Conservation (phyloP, 176 grass and related monocot species). For the Paspalum notatum region DNA sequence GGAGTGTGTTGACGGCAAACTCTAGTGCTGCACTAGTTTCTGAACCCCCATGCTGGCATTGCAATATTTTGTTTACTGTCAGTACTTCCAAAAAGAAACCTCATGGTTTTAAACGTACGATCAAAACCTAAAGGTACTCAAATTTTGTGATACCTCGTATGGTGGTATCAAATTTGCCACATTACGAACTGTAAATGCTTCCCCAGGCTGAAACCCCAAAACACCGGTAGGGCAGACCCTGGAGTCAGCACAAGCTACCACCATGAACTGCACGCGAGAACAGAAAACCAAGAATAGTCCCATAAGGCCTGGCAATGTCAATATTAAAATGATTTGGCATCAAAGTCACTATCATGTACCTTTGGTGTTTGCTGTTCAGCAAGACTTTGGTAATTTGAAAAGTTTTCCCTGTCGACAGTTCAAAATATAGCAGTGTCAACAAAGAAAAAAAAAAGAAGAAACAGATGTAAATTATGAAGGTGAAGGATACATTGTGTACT, state of each 20-base stretch:
- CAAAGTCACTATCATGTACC: constrained; percentile 44
- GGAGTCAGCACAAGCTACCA: constrained; percentile 91
- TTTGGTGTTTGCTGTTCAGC: constrained; percentile 79
- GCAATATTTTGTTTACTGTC: constrained; percentile 6
- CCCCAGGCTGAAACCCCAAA: constrained; percentile 92
- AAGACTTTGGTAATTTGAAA: constrained; percentile 64
- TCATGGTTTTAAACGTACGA: neutral
- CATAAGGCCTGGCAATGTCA: neutral
- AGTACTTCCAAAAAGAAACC: constrained; percentile 37
- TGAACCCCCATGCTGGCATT: constrained; percentile 70
- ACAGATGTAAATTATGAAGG: constrained; percentile 14
- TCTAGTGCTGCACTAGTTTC: constrained; percentile 95
- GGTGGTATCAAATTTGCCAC: constrained; percentile 95
- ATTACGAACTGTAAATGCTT: constrained; percentile 92
- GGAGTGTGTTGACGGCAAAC: constrained; percentile 73
- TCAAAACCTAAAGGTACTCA: neutral
- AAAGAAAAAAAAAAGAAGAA: constrained; percentile 19
- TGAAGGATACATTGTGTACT: constrained; percentile 27
- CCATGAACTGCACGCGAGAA: constrained; percentile 82
- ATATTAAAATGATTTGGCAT: neutral
- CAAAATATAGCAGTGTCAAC: constrained; percentile 26
- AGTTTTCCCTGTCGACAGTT: constrained; percentile 58
- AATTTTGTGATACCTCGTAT: constrained; percentile 57
- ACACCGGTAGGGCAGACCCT: constrained; percentile 83
- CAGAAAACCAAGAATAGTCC: constrained; percentile 32